Evolutionary conservation across 108 stramenopile species (phyloP).

Genomic region (Seminavis robusta): DNA sequence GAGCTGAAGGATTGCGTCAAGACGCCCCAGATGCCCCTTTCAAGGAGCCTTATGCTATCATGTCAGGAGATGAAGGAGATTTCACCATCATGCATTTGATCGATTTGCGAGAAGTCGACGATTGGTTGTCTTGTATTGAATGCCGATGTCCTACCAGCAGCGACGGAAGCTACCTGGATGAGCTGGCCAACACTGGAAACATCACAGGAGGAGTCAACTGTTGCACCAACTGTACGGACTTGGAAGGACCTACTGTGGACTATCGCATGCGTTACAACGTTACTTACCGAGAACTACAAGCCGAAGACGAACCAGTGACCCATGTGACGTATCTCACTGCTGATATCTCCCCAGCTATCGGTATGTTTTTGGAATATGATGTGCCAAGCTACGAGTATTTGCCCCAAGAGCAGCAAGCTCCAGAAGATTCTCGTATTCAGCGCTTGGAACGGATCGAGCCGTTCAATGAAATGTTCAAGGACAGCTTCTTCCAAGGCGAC

Average conservation of each 20-base stretch:
- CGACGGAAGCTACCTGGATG: constrained; percentile 12
- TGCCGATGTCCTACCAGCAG: constrained; percentile 11
- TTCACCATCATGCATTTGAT: constrained; percentile 21
- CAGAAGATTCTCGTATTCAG: constrained; percentile 3
- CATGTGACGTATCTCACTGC: constrained; percentile 9
- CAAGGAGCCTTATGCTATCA: constrained; percentile 4
- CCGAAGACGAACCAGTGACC: constrained; percentile 6
- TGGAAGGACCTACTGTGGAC: constrained; percentile 15
- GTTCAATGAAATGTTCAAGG: constrained; percentile 18
- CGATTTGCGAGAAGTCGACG: no score
- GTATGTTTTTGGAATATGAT: constrained; percentile 8
- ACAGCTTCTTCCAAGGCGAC: constrained; percentile 5
- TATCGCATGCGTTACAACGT: constrained; percentile 22
- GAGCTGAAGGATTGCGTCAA: constrained; percentile 12
- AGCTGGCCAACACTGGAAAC: no score
- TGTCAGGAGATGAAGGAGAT: constrained; percentile 18
- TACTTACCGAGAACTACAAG: constrained; percentile 5
- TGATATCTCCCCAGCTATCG: constrained; percentile 9
- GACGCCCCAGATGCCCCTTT: constrained; percentile 3
- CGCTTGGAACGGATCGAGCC: constrained; percentile 9
- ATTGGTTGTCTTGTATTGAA: constrained; percentile 17
- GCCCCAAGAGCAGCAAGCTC: background rate
- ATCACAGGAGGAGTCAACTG: constrained; percentile 18
- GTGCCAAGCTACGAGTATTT: constrained; percentile 7
- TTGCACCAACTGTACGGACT: constrained; percentile 17